Evolutionary conservation across 441 rosid species (phyloP), one percentile per base, ranked within the genome.

Genomic region (Gossypium schwendimanii): DNA sequence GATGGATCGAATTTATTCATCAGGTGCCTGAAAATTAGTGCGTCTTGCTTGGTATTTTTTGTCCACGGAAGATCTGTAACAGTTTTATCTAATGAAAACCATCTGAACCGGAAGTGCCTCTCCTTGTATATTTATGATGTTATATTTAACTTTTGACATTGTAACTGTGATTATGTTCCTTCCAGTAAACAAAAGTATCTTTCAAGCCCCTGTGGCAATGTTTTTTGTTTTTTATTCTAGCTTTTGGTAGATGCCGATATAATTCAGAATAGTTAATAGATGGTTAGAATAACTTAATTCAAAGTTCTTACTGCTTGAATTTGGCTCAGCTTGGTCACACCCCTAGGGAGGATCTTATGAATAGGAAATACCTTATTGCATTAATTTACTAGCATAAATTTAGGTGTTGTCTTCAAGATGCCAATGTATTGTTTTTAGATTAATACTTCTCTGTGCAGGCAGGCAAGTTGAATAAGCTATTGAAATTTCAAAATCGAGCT

Each of bases 381-480:
- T 31, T 31, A 61, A 7, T 61, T 61, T 61, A 11, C 36, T 18
- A 3, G 50, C 60, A 54, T 54, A 47, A 61, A 28, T 61, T 17
- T 71, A 17, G 41, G 49, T 20, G 41, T 47, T 71, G 68, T n/a
- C 36, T 17, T 33, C 24, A 28, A 69, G 69, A 33, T 18, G 15
- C 28, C 52, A 24, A 36, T 33, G 33, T 23, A n/a, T 18, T 55
- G 59, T 31, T 31, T 65, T 14, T 72, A 15, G 10, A 54, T 33
- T 41, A 83, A 71, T 49, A 11, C 54, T 54, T 23, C 23, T 39
- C 6, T 55, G 47, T 80, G 50, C 84, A 90, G 97, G 82, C 79
- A 73, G 73, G 75, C 80, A 83, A 75, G 78, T 87, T 77, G 79
- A 88, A 81, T 73, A 88, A 81, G 72, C 74, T 75, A 12, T 73